Evolutionary conservation across 371 early-diverging fungal genomes (phyloP), one percentile per base, ranked within the genome.

Genomic region (Mortierella sp.): DNA sequence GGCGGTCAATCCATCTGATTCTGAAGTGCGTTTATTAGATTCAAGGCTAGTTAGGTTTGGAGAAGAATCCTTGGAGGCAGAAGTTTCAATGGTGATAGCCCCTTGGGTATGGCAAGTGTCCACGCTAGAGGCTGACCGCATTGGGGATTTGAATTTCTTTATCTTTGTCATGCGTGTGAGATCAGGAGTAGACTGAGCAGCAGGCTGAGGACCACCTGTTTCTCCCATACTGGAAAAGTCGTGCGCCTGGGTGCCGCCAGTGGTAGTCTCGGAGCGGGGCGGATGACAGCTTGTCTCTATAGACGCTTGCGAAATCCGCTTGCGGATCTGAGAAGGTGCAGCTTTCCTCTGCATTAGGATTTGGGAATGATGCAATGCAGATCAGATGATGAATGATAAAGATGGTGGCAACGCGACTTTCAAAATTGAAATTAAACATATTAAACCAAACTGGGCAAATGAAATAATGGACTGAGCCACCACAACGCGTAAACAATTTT

Each of bases 241-340:
- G 15, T 28, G 55, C 22, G 13, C 47, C 2, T 40, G 16, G 47
- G 57, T 58, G 43, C n/a, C n/a, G 33, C 11, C 41, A 16, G 7
- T 15, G 4, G 9, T 21, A 8, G 19, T 19, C n/a, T 45, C 58
- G 9, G 19, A 38, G 13, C 0, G 7, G 19, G 59, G 21, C 38
- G 36, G 40, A 5, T 16, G 13, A 13, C 9, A 8, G 8, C 32
- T 0, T 33, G 7, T 16, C 11, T 8, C 9, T 38, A 19, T 15
- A 59, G 36, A 16, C 10, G 21, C 9, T 33, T 38, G 60, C 13
- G n/a, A 38, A n/a, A 9, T 36, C 24, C 33, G 43, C 68, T 63
- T 67, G 43, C 64, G 68, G 33, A 59, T 58, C 19, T 67, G 68
- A 6, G 74, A 73, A 4, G 68, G 74, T 16, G 74, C 74, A 15